These are phyloP conservation scores for Huntiella decipiens DNA, from an alignment of 2,329 filamentous ascomycete genomes.

Conservation along the genomic window DNA sequence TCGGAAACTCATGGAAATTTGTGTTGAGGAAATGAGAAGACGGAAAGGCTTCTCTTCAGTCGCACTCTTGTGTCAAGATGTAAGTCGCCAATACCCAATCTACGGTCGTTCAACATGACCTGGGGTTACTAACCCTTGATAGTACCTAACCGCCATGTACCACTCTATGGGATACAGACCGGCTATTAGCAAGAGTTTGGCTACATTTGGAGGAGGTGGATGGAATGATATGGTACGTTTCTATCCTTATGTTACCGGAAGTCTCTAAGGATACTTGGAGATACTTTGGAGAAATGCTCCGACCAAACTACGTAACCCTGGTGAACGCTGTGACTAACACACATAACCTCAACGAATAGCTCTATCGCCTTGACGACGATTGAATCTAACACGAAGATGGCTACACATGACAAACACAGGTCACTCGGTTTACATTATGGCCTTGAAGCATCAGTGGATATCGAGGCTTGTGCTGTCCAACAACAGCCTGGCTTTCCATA, in stretches of 20 bases:
- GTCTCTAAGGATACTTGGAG: no score
- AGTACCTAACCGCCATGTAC: conserved; percentile 57
- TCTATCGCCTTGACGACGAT: no score
- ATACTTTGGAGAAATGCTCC: no score
- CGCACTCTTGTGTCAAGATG: conserved; percentile 58
- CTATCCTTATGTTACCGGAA: not conserved
- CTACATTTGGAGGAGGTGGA: conserved; percentile 55
- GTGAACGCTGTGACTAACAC: not conserved
- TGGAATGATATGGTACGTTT: conserved; percentile 62
- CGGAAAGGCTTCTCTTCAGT: conserved; percentile 52
- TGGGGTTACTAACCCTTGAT: not conserved
- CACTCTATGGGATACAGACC: conserved; percentile 49
- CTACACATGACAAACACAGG: no score
- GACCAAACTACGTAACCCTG: not conserved
- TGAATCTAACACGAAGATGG: no score
- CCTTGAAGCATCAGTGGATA: no score
- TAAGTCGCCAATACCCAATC: conserved; percentile 15
- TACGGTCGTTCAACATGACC: not conserved
- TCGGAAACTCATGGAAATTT: conserved; percentile 53
- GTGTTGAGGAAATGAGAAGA: conserved; percentile 56
- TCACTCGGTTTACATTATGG: no score
- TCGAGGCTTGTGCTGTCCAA: no score
- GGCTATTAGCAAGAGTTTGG: conserved; percentile 47
- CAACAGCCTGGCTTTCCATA: no score
- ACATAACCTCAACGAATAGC: no score